Percentiles rank a stretch among this genome's conserved stretches.
phyloP scores from a whole-genome alignment of 768 basidiomycete genomes.

The Krasilnikovozyma curviuscula region DNA sequence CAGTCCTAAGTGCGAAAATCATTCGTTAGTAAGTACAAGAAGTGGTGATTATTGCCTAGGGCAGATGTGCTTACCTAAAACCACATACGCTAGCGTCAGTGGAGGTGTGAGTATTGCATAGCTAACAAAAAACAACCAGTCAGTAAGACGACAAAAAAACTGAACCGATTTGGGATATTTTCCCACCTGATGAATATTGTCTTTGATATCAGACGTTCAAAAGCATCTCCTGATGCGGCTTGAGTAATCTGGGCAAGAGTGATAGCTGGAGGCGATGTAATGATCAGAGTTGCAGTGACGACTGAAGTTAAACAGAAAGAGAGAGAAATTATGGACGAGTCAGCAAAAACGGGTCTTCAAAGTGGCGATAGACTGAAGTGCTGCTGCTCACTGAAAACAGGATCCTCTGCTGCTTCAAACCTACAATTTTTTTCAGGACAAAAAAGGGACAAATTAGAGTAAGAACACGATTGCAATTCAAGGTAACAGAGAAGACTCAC shows the following conservation, averaged over 20 bases:
- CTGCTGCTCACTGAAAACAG: slow-evolving; percentile 40
- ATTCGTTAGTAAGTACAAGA: not conserved
- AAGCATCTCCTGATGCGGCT: slow-evolving; percentile 64
- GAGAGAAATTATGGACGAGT: slow-evolving; percentile 4
- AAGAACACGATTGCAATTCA: not conserved
- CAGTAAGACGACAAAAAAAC: too few species aligned
- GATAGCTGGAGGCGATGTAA: slow-evolving; percentile 30
- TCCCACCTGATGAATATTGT: slow-evolving; percentile 91
- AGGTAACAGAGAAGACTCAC: not conserved
- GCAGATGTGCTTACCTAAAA: not conserved
- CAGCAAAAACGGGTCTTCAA: not conserved
- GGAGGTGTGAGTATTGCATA: slow-evolving; percentile 75
- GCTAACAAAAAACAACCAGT: too few species aligned
- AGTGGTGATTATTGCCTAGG: not conserved
- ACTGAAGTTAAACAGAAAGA: slow-evolving; percentile 56
- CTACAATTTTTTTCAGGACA: too few species aligned
- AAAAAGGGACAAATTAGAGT: not conserved
- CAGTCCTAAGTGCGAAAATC: not conserved
- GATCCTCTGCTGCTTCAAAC: slow-evolving; percentile 23
- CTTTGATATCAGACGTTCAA: slow-evolving; percentile 72
- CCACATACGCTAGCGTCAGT: slow-evolving; percentile 14
- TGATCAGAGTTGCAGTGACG: slow-evolving; percentile 60
- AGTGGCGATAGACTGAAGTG: slow-evolving; percentile 45
- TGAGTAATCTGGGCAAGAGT: slow-evolving; percentile 66
- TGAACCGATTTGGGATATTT: too few species aligned